Evolutionary conservation across 1,284 basidiomycete species (phyloP), one percentile per base, ranked within the genome.

Genomic region (Meripilus lineatus): DNA sequence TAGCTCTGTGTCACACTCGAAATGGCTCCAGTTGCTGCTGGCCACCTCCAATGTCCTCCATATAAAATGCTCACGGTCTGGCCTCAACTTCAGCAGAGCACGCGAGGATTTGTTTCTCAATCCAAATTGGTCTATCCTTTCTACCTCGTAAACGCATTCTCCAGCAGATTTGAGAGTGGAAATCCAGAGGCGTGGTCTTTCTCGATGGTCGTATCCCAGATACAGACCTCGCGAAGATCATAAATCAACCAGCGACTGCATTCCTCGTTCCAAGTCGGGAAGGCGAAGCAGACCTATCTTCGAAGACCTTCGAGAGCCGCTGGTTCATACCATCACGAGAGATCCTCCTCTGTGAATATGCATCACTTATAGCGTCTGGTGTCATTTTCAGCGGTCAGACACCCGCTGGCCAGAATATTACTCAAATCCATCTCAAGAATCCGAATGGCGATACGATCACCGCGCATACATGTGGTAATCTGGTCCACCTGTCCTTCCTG

Each of bases 121-220:
- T n/a, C n/a, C n/a, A n/a, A n/a, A n/a, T n/a, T n/a, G n/a, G n/a
- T n/a, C n/a, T n/a, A n/a, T n/a, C 34, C 22, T 23, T 40, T 38
- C 20, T 17, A 22, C 5, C 52, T 76, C 20, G 59, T 70, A 40
- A 72, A 74, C 41, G 75, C 77, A 0, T 81, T 81, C 60, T 67
- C 75, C 1, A 57, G 59, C 3, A 42, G 51, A 10, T 42, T 66
- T 0, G 70, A 66, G 25, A 63, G 66, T 10, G 79, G 79, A 6
- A 81, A 80, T 52, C 76, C 76, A 4, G 77, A 77, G 1, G 67
- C 63, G 3, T 79, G 36, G 60, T 77, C 32, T 64, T 74, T 50
- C 55, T 73, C 39, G 20, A 59, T 18, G 42, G 51, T 21, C 42
- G 48, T 15, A 52, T 65, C n/a, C 47, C 65, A 4, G 46, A 51